Base-by-base conservation (phyloP, 768 basidiomycete species). In the Pulveroboletus sp. region DNA sequence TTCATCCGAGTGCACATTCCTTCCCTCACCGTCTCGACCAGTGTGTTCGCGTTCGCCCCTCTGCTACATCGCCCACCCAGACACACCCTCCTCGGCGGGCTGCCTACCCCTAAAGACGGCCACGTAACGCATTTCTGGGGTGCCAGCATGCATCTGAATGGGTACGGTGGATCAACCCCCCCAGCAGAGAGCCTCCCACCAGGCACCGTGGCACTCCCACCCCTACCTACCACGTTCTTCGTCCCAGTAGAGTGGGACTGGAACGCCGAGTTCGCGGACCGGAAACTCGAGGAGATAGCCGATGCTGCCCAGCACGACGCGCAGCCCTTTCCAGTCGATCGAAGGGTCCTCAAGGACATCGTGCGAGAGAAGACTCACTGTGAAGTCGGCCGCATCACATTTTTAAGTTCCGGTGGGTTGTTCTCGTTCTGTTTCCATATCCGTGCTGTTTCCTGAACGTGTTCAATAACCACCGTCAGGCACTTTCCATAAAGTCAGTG, bases 401-500 rank as follows among this genome's bases (percentile, higher is more conserved):
- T 90, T 60, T 67, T 93, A 24, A 88, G 82, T 60, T 80, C 86
- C 53, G 88, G 88, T 81, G 62, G 57, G 84, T 47, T 42, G 1
- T 42, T 10, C 3, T 2, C 2, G 8, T 39, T 8, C 15, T 21
- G 43, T 39, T 38, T 47, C 54, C 63, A 50, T 55, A 28, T 52
- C 51, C 36, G 46, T 24, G 30, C 35, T 5, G n/a, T 35, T 24
- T 10, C 43, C 53, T 40, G 60, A 37, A 13, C 5, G 14, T 14
- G 21, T 21, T 21, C 21, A 21, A 21, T 24, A 8, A 41, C 36
- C n/a, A 8, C 47, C 18, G 9, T 46, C 51, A 87, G 89, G 89
- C 24, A 91, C 89, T 2, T 92, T 92, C 70, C 89, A 92, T 67
- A 92, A 92, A 73, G 88, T 77, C 21, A 70, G 67, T 58, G 39